A percentile compares a stretch with the other conserved stretches of the same genome.
These are phyloP conservation scores for Candida orba DNA, from an alignment of 805 yeast species.

Conservation along the genomic window DNA sequence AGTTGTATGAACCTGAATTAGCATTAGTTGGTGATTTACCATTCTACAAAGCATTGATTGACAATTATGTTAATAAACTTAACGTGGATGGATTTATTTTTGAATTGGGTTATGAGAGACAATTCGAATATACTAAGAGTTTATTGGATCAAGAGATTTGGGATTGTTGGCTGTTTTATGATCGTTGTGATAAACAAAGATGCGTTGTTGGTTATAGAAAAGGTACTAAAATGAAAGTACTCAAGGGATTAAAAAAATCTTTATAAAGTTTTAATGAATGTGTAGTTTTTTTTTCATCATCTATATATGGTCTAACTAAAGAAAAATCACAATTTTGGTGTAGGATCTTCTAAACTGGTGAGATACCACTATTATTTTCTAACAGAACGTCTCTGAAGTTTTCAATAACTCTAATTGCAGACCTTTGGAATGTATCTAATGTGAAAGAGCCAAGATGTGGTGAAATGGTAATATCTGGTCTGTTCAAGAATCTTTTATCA, in stretches of 20 bases:
- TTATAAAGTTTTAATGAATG: neutral
- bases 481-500: constrained; percentile 39
- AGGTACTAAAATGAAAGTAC: constrained; percentile 14
- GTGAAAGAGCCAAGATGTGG: constrained; percentile 76
- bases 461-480: constrained; percentile 50
- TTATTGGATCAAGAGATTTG: constrained; percentile 30
- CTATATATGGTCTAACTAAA: too few relatives aligned
- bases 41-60: constrained; percentile 54
- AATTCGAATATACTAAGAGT: constrained; percentile 37
- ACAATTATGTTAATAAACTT: constrained; percentile 33
- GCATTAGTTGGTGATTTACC: constrained; percentile 79
- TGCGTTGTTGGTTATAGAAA: constrained; percentile 59
- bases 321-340: too few relatives aligned
- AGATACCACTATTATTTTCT: constrained; percentile 12
- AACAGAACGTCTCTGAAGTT: constrained; percentile 35
- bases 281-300: constrained; percentile 1
- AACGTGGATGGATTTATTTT: constrained; percentile 56
- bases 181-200: constrained; percentile 44
- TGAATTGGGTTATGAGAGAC: constrained; percentile 64
- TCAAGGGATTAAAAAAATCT: constrained; percentile 4
- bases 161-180: constrained; percentile 42
- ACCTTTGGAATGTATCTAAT: constrained; percentile 41
- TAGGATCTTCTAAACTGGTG: constrained; percentile 2
- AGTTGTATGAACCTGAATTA: constrained; percentile 60
- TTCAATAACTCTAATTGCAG: constrained; percentile 45